Evolutionary conservation across 805 yeast species (phyloP).

Genomic region (Yamadazyma tumulicola): DNA sequence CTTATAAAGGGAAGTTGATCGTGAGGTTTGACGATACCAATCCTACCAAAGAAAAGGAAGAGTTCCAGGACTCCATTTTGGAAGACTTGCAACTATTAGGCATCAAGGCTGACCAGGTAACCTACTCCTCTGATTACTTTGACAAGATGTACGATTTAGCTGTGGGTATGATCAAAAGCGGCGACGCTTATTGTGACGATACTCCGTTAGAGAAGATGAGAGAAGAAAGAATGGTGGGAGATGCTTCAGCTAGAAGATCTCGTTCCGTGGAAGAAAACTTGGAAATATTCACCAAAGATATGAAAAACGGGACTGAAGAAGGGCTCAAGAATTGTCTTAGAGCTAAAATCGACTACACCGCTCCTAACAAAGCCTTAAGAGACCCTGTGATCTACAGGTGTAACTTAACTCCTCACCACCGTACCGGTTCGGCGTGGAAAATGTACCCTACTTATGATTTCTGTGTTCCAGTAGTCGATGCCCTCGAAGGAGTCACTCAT

Average conservation of each 20-base stretch:
- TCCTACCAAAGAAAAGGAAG: constrained; percentile 94
- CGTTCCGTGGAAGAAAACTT: constrained; percentile 91
- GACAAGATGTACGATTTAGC: constrained; percentile 86
- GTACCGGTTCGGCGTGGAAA: constrained; percentile 92
- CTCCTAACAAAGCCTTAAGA: constrained; percentile 90
- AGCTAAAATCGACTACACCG: constrained; percentile 92
- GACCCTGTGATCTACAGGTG: constrained; percentile 98
- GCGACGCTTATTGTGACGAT: constrained; percentile 96
- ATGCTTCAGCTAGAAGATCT: constrained; percentile 87
- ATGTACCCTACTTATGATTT: constrained; percentile 98
- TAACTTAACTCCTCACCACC: constrained; percentile 95
- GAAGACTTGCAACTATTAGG: constrained; percentile 91
- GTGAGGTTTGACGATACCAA: constrained; percentile 98
- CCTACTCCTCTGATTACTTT: constrained; percentile 93
- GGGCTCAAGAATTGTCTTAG: constrained; percentile 92
- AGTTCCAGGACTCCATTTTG: constrained; percentile 89
- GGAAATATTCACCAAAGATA: constrained; percentile 79
- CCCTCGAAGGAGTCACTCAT: constrained; percentile 96
- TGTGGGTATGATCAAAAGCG: constrained; percentile 84
- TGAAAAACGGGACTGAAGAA: constrained; percentile 90
- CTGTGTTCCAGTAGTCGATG: constrained; percentile 96
- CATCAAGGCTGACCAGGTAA: constrained; percentile 82
- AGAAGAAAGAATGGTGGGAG: constrained; percentile 98
- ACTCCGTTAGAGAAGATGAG: constrained; percentile 94
- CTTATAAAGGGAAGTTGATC: constrained; percentile 93